These are phyloP conservation scores for Blastocrithidia nonstop DNA, from an alignment of 208 protist genomes.

Conservation along the genomic window DNA sequence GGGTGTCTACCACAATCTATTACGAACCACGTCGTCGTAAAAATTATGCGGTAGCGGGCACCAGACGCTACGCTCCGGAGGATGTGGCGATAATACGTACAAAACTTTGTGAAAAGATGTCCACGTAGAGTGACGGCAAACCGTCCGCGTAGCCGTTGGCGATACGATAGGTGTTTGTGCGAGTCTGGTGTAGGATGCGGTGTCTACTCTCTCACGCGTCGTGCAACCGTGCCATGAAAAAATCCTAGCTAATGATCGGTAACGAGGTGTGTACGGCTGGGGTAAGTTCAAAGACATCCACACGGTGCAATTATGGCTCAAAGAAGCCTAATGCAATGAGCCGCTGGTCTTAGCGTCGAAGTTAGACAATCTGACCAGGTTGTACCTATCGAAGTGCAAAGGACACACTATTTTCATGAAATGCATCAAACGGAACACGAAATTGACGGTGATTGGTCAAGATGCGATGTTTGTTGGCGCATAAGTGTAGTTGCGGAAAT, in stretches of 20 bases:
- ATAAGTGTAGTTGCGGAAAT: conserved; percentile 64
- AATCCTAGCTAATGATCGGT: conserved; percentile 68
- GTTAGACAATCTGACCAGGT: conserved; percentile 45
- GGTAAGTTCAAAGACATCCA: conserved; percentile 69
- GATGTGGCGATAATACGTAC: conserved; percentile 60
- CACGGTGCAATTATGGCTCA: conserved; percentile 35
- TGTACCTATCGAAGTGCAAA: conserved; percentile 32
- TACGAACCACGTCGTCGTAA: conserved; percentile 45
- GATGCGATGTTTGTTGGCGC: conserved; percentile 13
- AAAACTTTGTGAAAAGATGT: conserved; percentile 67
- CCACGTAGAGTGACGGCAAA: conserved; percentile 62
- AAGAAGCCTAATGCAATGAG: conserved; percentile 72
- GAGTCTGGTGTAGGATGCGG: conserved; percentile 21
- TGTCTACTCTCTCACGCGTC: conserved; percentile 40
- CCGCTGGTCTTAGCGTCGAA: conserved; percentile 28
- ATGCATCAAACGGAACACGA: conserved; percentile 25
- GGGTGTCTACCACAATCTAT: conserved; percentile 60
- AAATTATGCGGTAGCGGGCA: conserved; percentile 55
- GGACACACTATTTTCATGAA: conserved; percentile 35
- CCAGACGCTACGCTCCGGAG: conserved; percentile 43
- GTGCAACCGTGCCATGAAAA: conserved; percentile 46
- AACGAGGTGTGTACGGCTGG: conserved; percentile 4
- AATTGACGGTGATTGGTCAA: conserved; percentile 33
- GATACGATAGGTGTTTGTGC: conserved; percentile 61
- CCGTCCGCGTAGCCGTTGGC: conserved; percentile 63